Conservation (phyloP, 2,329 filamentous ascomycete genomes). For the Fusarium burgessii region DNA sequence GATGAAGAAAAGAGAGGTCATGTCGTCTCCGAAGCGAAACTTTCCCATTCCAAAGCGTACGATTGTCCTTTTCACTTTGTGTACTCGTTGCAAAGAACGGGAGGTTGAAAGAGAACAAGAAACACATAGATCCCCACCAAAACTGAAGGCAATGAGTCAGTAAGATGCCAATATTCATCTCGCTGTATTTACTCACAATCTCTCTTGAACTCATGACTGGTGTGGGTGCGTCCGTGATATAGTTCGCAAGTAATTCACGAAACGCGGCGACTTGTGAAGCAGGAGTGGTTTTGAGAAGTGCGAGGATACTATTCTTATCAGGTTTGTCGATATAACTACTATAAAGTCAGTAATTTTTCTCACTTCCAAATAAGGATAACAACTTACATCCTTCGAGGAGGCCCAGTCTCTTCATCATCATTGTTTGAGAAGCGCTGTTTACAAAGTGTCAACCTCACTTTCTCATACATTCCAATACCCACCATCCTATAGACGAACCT, state of each 20-base stretch:
- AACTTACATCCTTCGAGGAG: slow-evolving; percentile 8
- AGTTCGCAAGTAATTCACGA: slow-evolving; percentile 13
- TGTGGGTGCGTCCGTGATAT: slow-evolving; percentile 11
- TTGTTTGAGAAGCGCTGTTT: background rate
- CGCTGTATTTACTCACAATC: slow-evolving; percentile 1
- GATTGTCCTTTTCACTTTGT: background rate
- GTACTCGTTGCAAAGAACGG: slow-evolving; percentile 18
- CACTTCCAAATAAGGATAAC: background rate
- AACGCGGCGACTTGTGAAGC: background rate
- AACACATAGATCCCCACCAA: slow-evolving; percentile 8
- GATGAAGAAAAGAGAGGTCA: slow-evolving; percentile 7
- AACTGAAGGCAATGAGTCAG: background rate
- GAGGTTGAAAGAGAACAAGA: slow-evolving; percentile 22
- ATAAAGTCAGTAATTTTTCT: background rate
- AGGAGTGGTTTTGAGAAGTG: slow-evolving; percentile 15
- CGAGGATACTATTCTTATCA: background rate
- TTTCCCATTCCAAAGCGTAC: background rate
- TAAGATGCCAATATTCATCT: background rate
- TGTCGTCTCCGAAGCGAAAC: background rate
- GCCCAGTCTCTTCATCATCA: background rate
- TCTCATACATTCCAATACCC: background rate
- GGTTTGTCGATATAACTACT: slow-evolving; percentile 33
- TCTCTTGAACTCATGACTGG: slow-evolving; percentile 5
- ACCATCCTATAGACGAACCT: background rate
- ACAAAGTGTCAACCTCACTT: background rate